A percentile compares a stretch with the other conserved stretches of the same genome.
These are phyloP conservation scores for Piloderma croceum DNA, from an alignment of 768 basidiomycete species.

Conservation along the genomic window DNA sequence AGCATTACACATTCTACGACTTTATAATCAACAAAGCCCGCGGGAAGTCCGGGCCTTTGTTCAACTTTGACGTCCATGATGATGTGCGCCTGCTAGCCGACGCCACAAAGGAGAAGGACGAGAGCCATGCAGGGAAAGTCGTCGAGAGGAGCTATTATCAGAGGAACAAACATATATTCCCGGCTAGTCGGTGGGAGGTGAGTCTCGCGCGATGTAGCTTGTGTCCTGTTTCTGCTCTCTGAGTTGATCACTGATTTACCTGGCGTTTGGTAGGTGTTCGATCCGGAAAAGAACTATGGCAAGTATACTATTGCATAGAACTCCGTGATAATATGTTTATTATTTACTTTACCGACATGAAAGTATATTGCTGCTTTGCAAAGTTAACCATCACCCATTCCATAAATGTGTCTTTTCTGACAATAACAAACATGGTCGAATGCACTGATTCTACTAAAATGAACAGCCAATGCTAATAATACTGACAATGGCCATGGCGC, in stretches of 20 bases:
- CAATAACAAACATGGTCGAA: too few species aligned
- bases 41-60: slow-evolving; percentile 95
- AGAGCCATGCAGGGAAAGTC: slow-evolving; percentile 97
- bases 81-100: slow-evolving; percentile 93
- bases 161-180: slow-evolving; percentile 96
- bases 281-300: slow-evolving; percentile 91
- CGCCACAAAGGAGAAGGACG: slow-evolving; percentile 95
- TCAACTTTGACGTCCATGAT: slow-evolving; percentile 99
- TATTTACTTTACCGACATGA: too few species aligned
- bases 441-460: too few species aligned
- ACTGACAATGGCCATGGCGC: too few species aligned
- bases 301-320: slow-evolving; percentile 75
- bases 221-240: not conserved
- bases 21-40: slow-evolving; percentile 98
- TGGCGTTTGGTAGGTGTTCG: slow-evolving; percentile 71
- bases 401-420: too few species aligned
- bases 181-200: slow-evolving; percentile 94
- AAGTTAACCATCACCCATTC: too few species aligned
- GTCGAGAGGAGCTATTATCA: slow-evolving; percentile 96
- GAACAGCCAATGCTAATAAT: too few species aligned
- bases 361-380: too few species aligned
- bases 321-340: too few species aligned
- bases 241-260: too few species aligned
- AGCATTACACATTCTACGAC: slow-evolving; percentile 98
- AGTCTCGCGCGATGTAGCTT: slow-evolving; percentile 20